Conservation (phyloP, 306 rosid species). For the Cercis canadensis region DNA sequence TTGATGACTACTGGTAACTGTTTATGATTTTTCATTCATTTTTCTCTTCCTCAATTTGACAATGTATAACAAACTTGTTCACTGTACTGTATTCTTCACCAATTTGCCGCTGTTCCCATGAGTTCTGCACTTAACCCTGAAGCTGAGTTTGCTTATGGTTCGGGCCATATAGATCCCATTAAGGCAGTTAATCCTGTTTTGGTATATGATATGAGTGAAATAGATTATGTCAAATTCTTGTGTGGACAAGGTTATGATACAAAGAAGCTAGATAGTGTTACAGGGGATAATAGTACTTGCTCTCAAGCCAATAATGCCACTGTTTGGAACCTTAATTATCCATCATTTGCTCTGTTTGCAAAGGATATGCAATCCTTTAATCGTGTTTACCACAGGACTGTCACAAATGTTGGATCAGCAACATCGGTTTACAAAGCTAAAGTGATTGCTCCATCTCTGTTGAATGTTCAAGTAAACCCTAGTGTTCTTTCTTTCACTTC, state of each 20-base stretch:
- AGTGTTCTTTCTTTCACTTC: constrained; percentile 27
- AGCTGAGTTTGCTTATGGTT: constrained; percentile 52
- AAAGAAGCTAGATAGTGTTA: background rate
- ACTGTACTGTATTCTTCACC: no score
- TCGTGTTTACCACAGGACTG: background rate
- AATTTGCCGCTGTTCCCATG: constrained; percentile 33
- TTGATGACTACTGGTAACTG: constrained; percentile 47
- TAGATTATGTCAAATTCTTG: constrained; percentile 35
- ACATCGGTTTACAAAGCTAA: background rate
- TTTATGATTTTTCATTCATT: no score
- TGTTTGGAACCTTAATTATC: constrained; percentile 40
- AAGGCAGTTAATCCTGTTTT: constrained; percentile 42
- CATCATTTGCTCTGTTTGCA: constrained; percentile 38
- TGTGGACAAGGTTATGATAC: constrained; percentile 47
- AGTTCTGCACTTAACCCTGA: constrained; percentile 21
- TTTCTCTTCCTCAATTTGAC: no score
- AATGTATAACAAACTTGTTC: no score
- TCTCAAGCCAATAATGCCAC: background rate
- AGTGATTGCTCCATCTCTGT: background rate
- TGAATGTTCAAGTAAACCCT: constrained; percentile 24
- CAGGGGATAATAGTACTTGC: constrained; percentile 11
- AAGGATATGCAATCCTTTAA: background rate
- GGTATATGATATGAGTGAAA: constrained; percentile 19
- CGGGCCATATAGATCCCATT: constrained; percentile 46
- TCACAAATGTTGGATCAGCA: background rate